Conservation (phyloP, 768 basidiomycete genomes). For the Lanmaoa pseudosensibilis region DNA sequence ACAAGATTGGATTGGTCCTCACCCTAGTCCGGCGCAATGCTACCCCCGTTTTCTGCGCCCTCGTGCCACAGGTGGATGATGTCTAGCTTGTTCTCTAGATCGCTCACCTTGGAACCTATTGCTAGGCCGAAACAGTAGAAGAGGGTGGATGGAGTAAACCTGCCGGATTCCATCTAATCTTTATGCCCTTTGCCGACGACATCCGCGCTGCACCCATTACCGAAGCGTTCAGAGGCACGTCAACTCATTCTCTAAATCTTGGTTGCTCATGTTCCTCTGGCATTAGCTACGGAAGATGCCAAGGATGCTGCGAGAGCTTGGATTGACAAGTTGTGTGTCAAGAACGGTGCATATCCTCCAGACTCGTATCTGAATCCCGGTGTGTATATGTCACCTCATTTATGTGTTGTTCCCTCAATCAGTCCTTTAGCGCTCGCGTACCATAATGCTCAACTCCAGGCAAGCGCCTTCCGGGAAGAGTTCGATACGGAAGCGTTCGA, state of each 20-base stretch:
- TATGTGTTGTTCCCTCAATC: neutral
- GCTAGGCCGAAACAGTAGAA: constrained; percentile 67
- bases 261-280: constrained; percentile 4
- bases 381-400: constrained; percentile 36
- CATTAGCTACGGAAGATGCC: constrained; percentile 64
- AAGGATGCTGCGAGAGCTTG: constrained; percentile 67
- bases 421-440: constrained; percentile 56
- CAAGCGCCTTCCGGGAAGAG: constrained; percentile 89
- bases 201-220: constrained; percentile 77
- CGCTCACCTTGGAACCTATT: neutral
- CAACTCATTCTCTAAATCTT: neutral
- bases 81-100: neutral
- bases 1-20: constrained; percentile 79
- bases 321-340: constrained; percentile 77
- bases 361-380: constrained; percentile 91
- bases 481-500: constrained; percentile 76
- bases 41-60: constrained; percentile 75
- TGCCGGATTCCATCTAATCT: constrained; percentile 89
- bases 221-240: constrained; percentile 59
- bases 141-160: constrained; percentile 78
- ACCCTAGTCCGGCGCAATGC: constrained; percentile 68
- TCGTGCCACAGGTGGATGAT: constrained; percentile 76
- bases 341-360: constrained; percentile 80
- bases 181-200: constrained; percentile 94
- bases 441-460: constrained; percentile 88